Evolutionary conservation across 2,329 filamentous ascomycete genomes (phyloP), one percentile per base, ranked within the genome.

Genomic region (Cercospora sojina): DNA sequence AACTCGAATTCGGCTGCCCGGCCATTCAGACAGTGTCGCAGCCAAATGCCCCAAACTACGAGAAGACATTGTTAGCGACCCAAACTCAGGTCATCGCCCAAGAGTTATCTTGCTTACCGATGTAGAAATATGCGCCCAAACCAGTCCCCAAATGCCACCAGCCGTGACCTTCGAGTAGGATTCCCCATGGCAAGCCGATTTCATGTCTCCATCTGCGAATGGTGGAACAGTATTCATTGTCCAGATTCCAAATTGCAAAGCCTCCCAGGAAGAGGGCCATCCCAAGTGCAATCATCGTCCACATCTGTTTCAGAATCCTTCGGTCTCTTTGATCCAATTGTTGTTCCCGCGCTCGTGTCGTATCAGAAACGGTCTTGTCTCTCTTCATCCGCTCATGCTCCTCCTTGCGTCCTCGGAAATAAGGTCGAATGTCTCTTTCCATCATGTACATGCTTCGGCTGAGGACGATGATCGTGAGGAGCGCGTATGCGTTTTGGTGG

Each of bases 121-220:
- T 92, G 76, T 94, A 92, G 75, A 90, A 90, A 78, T 96, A 96
- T n/a, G 91, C 91, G 76, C 92, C 92, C 38, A 89, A 82, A 12
- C 91, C 91, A 0, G 92, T 95, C 84, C 94, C 88, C 41, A 94
- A 75, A 79, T 94, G 91, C 88, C 88, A 91, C 88, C 88, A 90
- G 9, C 88, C 88, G 77, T 91, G 89, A 0, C 88, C 88, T 74
- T 91, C 89, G 1, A 95, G 83, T 6, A 95, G 68, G 13, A 93
- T 83, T 1, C 91, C 90, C 91, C 92, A 95, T 0, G 92, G 92
- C 70, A 96, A 82, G 12, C 90, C 88, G 32, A 95, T 79, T 55
- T 85, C 79, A 62, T 88, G 85, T 62, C 92, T 85, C 87, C 88
- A 91, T 53, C 75, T 77, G 20, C 88, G 85, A 67, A 95, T 79